Percentiles rank a stretch among this genome's conserved stretches.
phyloP scores from a whole-genome alignment of 768 basidiomycete genomes.

The Plicaturopsis crispa region DNA sequence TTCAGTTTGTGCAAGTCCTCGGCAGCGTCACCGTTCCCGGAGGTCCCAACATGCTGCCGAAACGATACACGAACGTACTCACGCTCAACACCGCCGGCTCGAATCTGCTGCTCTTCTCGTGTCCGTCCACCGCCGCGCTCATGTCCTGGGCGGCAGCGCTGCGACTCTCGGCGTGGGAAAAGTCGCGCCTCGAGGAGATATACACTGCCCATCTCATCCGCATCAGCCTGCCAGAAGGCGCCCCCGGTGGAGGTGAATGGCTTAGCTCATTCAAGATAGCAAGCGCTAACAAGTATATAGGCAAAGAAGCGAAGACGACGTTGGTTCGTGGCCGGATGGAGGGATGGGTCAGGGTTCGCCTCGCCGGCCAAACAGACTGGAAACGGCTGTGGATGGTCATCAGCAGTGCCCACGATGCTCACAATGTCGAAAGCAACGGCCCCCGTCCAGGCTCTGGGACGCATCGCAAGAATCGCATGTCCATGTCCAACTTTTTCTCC shows the following conservation, averaged over 20 bases:
- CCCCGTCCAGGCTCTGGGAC: constrained; percentile 19
- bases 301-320: constrained; percentile 19
- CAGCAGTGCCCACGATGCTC: constrained; percentile 33
- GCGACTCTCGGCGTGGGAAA: constrained; percentile 90
- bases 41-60: constrained; percentile 37
- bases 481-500: constrained; percentile 58
- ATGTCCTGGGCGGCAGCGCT: constrained; percentile 90
- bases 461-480: constrained; percentile 58
- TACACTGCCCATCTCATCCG: constrained; percentile 93
- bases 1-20: constrained; percentile 71
- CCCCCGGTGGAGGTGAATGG: too few relatives aligned
- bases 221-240: constrained; percentile 56
- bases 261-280: background rate
- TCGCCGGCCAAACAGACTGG: constrained; percentile 99
- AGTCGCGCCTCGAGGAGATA: constrained; percentile 90
- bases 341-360: constrained; percentile 84
- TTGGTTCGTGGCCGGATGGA: constrained; percentile 73
- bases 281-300: background rate
- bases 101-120: constrained; percentile 85
- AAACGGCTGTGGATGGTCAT: constrained; percentile 85
- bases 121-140: constrained; percentile 60
- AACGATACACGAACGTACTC: constrained; percentile 70
- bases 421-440: constrained; percentile 13
- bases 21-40: constrained; percentile 65
- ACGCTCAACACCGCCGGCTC: constrained; percentile 92